Base-by-base conservation (phyloP, 805 yeast genomes). In the Saturnispora quitensis region DNA sequence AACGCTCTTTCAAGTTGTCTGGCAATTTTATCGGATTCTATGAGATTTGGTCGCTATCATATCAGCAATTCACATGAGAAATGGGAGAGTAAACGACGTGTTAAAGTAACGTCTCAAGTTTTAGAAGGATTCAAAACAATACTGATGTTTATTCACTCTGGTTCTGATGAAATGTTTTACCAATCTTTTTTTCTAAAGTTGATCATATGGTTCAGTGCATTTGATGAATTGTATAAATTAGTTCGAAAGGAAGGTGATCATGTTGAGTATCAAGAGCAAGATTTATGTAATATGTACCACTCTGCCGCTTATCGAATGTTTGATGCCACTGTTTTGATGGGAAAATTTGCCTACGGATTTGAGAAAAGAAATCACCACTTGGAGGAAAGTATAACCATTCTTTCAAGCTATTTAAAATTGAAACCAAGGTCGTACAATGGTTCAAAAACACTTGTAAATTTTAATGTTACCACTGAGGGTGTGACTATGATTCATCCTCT, bases 191-290 rank as follows among this genome's bases (percentile, higher is more conserved):
- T 82, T 42, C 61, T 68, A 9, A 63, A 74, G 34, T 50, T 81
- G 1, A 62, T 78, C 2, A 62, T 74, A 10, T 67, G 81, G n/a
- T 68, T 81, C 27, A 72, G 75, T 50, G 62, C 71, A 17, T 83
- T 80, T 61, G 85, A 83, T 59, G 80, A 82, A 24, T 75, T 76
- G 40, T 78, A 78, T 72, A 70, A 74, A 25, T 65, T 83, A 28
- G 70, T 64, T 51, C 73, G 89, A 53, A 82, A 81, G 55, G 71
- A 72, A 43, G 91, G 89, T 10, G 83, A 81, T 7, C 91, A 85
- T 66, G 86, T 84, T 31, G 77, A 77, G 51, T 50, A 13, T 18
- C 72, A 71, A 48, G 89, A 84, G 59, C 70, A 72, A 40, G 69
- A 69, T 28, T 77, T 73, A 43, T 81, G 74, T 56, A 69, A 73